These are phyloP conservation scores for Vaccinium macrocarpon DNA, from an alignment of 148 eudicot genomes.

Conservation along the genomic window DNA sequence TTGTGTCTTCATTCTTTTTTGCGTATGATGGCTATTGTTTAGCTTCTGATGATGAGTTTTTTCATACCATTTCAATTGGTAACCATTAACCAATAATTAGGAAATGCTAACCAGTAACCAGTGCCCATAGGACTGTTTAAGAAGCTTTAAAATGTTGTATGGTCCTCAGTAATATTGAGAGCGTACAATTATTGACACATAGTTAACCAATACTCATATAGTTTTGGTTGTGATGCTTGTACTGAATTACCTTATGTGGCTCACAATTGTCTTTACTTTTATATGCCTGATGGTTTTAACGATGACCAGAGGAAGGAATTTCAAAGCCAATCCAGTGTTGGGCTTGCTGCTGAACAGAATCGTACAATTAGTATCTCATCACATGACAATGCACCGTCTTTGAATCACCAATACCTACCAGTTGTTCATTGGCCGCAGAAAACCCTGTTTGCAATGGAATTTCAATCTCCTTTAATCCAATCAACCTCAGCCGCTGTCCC, in stretches of 20 bases:
- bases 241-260: background rate
- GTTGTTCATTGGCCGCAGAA: constrained; percentile 10
- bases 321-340: constrained; percentile 7
- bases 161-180: background rate
- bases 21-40: background rate
- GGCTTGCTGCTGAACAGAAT: constrained; percentile 4
- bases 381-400: background rate
- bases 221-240: background rate
- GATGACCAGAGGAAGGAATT: constrained; percentile 15
- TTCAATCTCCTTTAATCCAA: background rate
- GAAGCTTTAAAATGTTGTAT: background rate
- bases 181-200: background rate
- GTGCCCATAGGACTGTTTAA: background rate
- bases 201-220: background rate
- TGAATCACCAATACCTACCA: background rate
- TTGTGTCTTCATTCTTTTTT: background rate
- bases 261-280: background rate
- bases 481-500: constrained; percentile 2
- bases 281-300: constrained; percentile 1
- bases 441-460: constrained; percentile 5
- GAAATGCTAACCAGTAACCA: background rate
- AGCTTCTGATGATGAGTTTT: background rate
- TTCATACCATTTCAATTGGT: background rate
- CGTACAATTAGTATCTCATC: background rate
- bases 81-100: background rate